These are phyloP conservation scores for Trichoderma hamatum DNA, from an alignment of 2,329 filamentous ascomycete species.

Conservation along the genomic window DNA sequence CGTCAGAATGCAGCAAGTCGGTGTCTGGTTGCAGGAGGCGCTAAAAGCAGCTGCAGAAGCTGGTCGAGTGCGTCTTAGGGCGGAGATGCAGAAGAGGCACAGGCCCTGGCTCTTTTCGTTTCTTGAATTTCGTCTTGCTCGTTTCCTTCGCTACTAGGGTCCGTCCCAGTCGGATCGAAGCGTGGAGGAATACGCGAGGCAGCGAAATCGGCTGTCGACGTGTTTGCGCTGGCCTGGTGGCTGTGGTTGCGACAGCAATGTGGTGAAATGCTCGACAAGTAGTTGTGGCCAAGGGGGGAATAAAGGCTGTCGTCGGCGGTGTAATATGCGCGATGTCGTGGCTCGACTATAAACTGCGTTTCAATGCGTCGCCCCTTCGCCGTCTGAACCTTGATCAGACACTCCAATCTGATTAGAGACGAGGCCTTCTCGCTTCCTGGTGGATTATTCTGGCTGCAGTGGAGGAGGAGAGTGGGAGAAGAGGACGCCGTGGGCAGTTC, in stretches of 20 bases:
- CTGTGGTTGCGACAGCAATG: constrained; percentile 22
- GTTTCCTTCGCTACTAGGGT: not conserved
- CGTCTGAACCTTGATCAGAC: constrained; percentile 17
- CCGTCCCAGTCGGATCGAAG: constrained; percentile 20
- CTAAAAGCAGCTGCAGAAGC: constrained; percentile 22
- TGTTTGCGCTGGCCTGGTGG: constrained; percentile 8
- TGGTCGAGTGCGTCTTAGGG: constrained; percentile 5
- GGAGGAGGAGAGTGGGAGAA: constrained; percentile 22
- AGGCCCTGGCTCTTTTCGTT: constrained; percentile 10
- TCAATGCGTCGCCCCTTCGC: constrained; percentile 12
- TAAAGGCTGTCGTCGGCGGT: not conserved
- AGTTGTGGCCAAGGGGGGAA: not conserved
- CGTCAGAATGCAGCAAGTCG: constrained; percentile 14
- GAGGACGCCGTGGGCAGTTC: not conserved
- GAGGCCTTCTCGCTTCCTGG: constrained; percentile 17
- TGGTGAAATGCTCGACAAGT: not conserved
- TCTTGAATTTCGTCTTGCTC: not conserved
- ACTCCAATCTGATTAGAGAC: constrained; percentile 22
- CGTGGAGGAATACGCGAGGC: constrained; percentile 7
- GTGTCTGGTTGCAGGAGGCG: constrained; percentile 20
- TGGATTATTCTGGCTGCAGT: constrained; percentile 11
- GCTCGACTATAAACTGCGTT: not conserved
- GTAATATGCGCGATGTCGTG: constrained; percentile 15
- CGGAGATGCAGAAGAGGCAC: constrained; percentile 12
- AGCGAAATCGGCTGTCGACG: not conserved